Base-by-base conservation (phyloP, 495 filamentous ascomycete genomes). In the Lasiosphaeris hirsuta region DNA sequence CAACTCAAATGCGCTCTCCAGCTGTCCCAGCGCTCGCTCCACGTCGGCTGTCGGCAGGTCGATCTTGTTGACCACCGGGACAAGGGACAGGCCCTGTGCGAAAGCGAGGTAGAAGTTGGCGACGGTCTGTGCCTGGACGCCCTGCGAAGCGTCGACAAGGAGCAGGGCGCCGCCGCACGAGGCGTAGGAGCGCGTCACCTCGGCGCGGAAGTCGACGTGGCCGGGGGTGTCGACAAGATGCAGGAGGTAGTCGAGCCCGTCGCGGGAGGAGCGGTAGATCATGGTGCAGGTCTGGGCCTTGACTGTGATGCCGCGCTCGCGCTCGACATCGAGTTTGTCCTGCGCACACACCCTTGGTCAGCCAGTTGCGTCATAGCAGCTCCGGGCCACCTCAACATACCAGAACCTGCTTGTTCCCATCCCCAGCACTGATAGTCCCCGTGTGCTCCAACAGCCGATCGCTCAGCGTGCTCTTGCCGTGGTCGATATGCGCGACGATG, bases 211-310 rank as follows among this genome's bases (percentile, higher is more conserved):
- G 72, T 98, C 94, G 41, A 98, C 94, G 77, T 98, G 94, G 8
- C 94, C 94, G 10, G 94, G 94, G 0, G 94, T 98, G 73, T 98
- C 94, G 48, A 98, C 92, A 41, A 98, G 78, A 73, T 98, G 94
- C 10, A 98, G 76, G 23, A 98, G 78, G 72, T 97, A 96, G 67
- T 98, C 94, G 53, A 87, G 78, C 2, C 88, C 90, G 17, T 89
- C 77, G 42, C 57, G 19, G 3, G 57, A 40, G 69, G 92, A 76
- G 37, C 90, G 90, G 72, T 96, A 96, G 41, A 98, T 81, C 94
- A 98, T 98, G 37, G 85, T 92, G 75, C 95, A 97, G 52, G 94
- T 97, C 76, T 98, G 95, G 43, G 94, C 94, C 76, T 98, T 98
- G 69, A 98, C 94, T 2, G 94, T 98, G 66, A 98, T 98, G 44